Percentiles rank a stretch among this genome's conserved stretches.
phyloP scores from a whole-genome alignment of 202 grass and related monocot genomes.

The Zoysia matrella region DNA sequence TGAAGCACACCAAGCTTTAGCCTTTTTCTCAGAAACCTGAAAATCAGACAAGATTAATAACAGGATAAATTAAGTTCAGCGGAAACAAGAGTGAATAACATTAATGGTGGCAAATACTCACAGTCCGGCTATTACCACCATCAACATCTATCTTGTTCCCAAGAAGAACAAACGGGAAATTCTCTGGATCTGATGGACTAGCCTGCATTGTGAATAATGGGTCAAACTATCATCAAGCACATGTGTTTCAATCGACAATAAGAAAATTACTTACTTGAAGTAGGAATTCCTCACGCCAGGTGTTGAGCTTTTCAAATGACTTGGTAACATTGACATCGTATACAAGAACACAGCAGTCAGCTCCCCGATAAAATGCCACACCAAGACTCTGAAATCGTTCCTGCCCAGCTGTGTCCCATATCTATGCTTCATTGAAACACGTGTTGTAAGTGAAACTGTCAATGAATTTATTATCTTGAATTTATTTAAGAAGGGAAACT shows the following conservation, averaged over 20 bases:
- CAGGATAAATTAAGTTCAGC: slow-evolving; percentile 9
- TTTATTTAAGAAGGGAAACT: background rate
- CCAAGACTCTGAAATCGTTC: slow-evolving; percentile 99
- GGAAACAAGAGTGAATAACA: background rate
- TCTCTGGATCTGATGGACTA: slow-evolving; percentile 83
- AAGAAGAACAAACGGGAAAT: slow-evolving; percentile 80
- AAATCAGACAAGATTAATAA: slow-evolving; percentile 23
- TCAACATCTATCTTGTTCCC: slow-evolving; percentile 47
- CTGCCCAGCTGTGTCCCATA: slow-evolving; percentile 98
- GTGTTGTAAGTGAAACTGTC: slow-evolving; percentile 6
- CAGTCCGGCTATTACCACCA: slow-evolving; percentile 84
- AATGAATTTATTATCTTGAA: background rate
- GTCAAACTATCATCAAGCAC: slow-evolving; percentile 13
- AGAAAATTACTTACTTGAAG: slow-evolving; percentile 63
- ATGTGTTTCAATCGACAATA: background rate
- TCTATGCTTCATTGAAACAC: slow-evolving; percentile 56
- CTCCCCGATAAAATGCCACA: slow-evolving; percentile 96
- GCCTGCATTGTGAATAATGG: slow-evolving; percentile 54
- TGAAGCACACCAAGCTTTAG: slow-evolving; percentile 83
- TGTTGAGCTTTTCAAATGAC: slow-evolving; percentile 96
- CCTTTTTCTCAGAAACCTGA: slow-evolving; percentile 90
- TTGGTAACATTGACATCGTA: slow-evolving; percentile 98
- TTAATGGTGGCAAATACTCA: slow-evolving; percentile 37
- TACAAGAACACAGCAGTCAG: slow-evolving; percentile 94
- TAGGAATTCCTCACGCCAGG: slow-evolving; percentile 96